Evolutionary conservation across 1,284 basidiomycete genomes (phyloP), one percentile per base, ranked within the genome.

Genomic region (Puccinia brachypodii): DNA sequence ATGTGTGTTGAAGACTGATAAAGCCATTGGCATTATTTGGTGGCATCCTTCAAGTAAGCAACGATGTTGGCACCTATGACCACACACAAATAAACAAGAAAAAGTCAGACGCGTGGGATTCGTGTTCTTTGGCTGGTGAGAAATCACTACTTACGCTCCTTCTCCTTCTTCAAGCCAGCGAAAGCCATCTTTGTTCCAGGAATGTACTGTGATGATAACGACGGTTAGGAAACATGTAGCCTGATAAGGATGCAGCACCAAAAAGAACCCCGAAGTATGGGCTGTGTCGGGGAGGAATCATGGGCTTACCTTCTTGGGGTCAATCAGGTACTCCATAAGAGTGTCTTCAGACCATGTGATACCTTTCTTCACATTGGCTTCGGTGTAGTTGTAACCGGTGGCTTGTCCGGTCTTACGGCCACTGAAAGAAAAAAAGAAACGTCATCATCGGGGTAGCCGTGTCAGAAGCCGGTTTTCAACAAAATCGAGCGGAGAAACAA

Each of bases 121-220:
- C 19, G 44, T 33, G 8, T 33, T 4, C 16, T 31, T 60, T 60
- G 31, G 6, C 33, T 25, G 28, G 6, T 19, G 6, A 33, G 25
- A 47, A 16, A 40, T 22, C 9, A 22, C n/a, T 2, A 94, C 88
- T 92, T 93, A 88, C 95, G 92, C 88, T 97, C 95, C 90, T 95
- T 95, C 47, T 93, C 93, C 91, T 97, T 97, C 92, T 97, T 97
- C 87, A 98, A 89, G 85, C 95, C 95, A 84, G 95, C 94, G 85
- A 97, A 98, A 83, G 95, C 95, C 95, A 96, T 96, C 90, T 96
- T 96, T 82, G 95, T 97, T 77, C 95, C 95, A 64, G 94, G 94
- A 85, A 96, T 96, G 89, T 95, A 95, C 92, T 93, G 64, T 81
- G 84, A 86, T 84, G 25, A 60, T 0, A 72, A 7, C 9, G 31